Percentiles rank a stretch among this genome's conserved stretches.
Evolutionary conservation across 352 stramenopile genomes (phyloP).

Genomic region (Phytophthora tubulina): DNA sequence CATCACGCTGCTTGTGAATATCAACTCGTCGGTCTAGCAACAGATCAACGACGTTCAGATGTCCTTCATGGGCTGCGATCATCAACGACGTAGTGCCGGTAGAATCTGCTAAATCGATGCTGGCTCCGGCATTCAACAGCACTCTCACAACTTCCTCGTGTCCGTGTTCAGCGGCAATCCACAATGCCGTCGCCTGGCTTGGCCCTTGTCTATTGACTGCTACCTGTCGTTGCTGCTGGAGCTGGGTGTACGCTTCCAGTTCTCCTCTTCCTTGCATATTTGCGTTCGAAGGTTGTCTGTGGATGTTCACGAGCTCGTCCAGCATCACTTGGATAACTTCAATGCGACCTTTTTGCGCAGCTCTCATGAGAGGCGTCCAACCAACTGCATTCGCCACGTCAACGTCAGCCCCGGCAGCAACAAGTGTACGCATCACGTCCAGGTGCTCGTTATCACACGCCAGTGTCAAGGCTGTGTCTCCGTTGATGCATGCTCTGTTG

Average conservation of each 20-base stretch:
- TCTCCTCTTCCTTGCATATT: not conserved
- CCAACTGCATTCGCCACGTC: constrained; percentile 29
- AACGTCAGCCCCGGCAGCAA: constrained; percentile 34
- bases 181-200: constrained; percentile 24
- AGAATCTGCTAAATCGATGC: constrained; percentile 13
- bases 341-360: constrained; percentile 33
- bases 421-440: constrained; percentile 24
- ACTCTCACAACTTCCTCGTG: constrained; percentile 21
- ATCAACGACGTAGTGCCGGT: constrained; percentile 22
- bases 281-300: constrained; percentile 1
- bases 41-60: constrained; percentile 16
- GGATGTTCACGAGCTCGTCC: constrained; percentile 30
- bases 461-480: constrained; percentile 31
- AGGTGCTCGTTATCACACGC: constrained; percentile 31
- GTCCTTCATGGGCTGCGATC: constrained; percentile 24
- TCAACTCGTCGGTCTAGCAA: constrained; percentile 22
- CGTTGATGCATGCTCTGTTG: constrained; percentile 19
- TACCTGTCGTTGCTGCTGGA: constrained; percentile 22
- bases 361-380: constrained; percentile 41
- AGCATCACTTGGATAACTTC: constrained; percentile 33
- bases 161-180: constrained; percentile 27
- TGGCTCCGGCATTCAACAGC: constrained; percentile 28
- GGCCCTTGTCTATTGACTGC: constrained; percentile 25
- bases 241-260: constrained; percentile 18
- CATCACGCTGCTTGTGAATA: constrained; percentile 19